phyloP scores from a whole-genome alignment of 139 green algal genomes.

The Dunaliella sp. region DNA sequence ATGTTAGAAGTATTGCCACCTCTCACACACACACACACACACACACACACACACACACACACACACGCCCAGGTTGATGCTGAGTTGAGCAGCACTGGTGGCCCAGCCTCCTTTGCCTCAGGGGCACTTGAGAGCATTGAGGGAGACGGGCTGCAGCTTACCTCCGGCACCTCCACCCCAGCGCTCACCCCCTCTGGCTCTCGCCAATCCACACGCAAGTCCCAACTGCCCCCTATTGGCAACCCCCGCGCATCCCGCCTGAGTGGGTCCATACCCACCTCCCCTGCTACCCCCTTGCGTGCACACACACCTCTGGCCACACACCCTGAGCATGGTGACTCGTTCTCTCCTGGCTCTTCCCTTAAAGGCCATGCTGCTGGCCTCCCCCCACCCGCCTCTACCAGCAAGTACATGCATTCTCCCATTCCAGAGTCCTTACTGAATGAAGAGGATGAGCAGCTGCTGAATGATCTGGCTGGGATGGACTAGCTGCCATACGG shows the following conservation, averaged over 20 bases:
- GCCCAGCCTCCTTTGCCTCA: no score
- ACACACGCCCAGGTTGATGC: no score
- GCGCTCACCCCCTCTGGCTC: background rate
- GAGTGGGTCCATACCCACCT: background rate
- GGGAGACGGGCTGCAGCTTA: no score
- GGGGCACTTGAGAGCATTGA: no score
- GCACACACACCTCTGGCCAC: background rate
- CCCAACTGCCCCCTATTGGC: background rate
- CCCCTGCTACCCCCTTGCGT: background rate
- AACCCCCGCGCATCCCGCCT: background rate
- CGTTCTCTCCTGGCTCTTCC: no score
- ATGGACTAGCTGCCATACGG: no score
- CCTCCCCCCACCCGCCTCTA: background rate
- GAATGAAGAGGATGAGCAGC: background rate
- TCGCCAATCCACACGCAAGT: background rate
- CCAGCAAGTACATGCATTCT: no score
- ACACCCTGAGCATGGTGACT: background rate
- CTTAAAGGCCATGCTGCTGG: background rate
- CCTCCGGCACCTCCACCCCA: no score
- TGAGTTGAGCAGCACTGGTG: no score
- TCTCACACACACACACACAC: no score
- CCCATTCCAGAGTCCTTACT: background rate
- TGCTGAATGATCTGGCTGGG: background rate
- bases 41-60: no score
- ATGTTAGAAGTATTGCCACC: no score